A percentile compares a stretch with the other conserved stretches of the same genome.
These are phyloP conservation scores for Trichoderma sp. DNA, from an alignment of 2,329 filamentous ascomycete species.

Conservation along the genomic window DNA sequence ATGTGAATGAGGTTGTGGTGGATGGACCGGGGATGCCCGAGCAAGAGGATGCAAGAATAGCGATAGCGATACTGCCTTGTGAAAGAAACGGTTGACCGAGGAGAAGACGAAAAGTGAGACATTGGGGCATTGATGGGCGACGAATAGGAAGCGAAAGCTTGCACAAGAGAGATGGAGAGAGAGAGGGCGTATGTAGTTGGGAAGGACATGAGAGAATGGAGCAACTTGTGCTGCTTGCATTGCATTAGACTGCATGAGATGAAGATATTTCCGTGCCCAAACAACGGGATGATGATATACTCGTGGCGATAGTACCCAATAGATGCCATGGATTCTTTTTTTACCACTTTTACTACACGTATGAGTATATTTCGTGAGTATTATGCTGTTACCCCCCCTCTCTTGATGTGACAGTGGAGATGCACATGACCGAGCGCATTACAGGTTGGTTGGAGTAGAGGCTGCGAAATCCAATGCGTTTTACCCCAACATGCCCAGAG, in stretches of 20 bases:
- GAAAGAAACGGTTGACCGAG: not conserved
- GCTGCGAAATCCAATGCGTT: not conserved
- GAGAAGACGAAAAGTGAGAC: not conserved
- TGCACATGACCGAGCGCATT: slow-evolving; percentile 4
- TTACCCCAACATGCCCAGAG: not conserved
- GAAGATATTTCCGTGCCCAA: slow-evolving; percentile 6
- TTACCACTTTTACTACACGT: too few species aligned
- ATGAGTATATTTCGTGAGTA: too few species aligned
- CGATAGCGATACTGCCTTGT: slow-evolving; percentile 2
- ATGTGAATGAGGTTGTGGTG: not conserved
- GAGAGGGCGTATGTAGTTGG: not conserved
- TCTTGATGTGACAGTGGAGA: not conserved
- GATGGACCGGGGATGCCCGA: not conserved
- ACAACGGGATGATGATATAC: not conserved
- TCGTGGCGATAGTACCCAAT: not conserved
- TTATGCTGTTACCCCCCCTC: not conserved
- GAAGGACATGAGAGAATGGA: not conserved
- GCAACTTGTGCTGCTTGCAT: not conserved
- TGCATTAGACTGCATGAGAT: not conserved
- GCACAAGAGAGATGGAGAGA: not conserved
- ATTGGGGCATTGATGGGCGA: not conserved
- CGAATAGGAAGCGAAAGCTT: not conserved
- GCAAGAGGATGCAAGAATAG: not conserved
- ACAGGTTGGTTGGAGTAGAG: not conserved
- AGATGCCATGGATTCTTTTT: not conserved